Evolutionary conservation across 768 basidiomycete species (phyloP), one percentile per base, ranked within the genome.

Genomic region (Podaxis sp.): DNA sequence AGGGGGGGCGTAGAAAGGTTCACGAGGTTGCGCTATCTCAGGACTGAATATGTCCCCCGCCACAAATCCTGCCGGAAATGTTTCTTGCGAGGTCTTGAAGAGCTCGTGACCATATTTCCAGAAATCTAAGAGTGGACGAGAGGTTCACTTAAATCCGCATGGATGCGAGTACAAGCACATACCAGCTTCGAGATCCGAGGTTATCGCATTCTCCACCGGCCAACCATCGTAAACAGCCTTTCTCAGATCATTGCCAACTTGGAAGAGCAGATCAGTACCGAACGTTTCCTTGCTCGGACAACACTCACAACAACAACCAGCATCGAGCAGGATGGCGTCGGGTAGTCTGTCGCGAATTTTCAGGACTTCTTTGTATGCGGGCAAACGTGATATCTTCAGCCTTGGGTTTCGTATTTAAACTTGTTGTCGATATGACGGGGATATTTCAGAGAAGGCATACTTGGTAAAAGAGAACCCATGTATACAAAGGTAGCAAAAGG

Each of bases 101-200:
- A 90, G 75, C 41, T 81, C 75, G 64, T 89, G 86, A 1, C 88
- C 88, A 4, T 80, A 75, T 3, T 83, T 76, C 87, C 86, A 88
- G 65, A 85, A 84, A 13, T 73, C 87, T 87, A 41, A 8, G 5
- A 36, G 24, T 12, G 7, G 12, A 19, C n/a, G 12, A 41, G 17
- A n/a, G 43, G 22, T 7, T 22, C 15, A n/a, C 4, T 8, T 19
- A 7, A n/a, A 19, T 27, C 17, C 19, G 1, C 8, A 46, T 6
- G 43, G 15, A 46, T 46, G 15, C 17, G 15, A 8, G 7, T 46
- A 19, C 15, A 19, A 46, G 15, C 7, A 5, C 57, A 43, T 37
- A 76, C 77, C 73, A 71, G 63, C 65, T 3, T 66, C 66, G 15
- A 80, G 66, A 63, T 79, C 79, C 19, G 72, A 76, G 4, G 72